Evolutionary conservation across 306 rosid genomes (phyloP).

Genomic region (Lagenaria siceraria): DNA sequence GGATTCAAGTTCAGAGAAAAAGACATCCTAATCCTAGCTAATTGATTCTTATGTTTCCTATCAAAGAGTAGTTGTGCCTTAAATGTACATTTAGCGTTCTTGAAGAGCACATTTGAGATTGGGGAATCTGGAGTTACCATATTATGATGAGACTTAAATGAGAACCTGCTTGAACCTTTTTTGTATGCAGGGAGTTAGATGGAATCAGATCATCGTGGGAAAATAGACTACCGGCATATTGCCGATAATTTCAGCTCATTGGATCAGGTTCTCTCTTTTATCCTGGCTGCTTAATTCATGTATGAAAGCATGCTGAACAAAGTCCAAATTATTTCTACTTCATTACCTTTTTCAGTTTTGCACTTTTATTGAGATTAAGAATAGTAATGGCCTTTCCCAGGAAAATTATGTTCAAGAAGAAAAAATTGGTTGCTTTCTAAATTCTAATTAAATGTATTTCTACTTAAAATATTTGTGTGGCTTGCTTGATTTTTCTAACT

Average conservation of each 20-base stretch:
- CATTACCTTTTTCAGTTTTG: neutral
- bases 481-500: neutral
- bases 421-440: neutral
- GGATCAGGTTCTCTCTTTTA: constrained; percentile 52
- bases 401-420: neutral
- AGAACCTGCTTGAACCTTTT: constrained; percentile 5
- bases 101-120: constrained; percentile 18
- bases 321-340: neutral
- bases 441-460: neutral
- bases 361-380: neutral
- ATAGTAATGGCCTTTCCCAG: neutral
- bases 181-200: constrained; percentile 9
- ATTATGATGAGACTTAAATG: constrained; percentile 20
- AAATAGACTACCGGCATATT: constrained; percentile 26
- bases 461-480: neutral
- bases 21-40: neutral
- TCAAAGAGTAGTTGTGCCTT: neutral
- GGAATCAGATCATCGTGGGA: constrained; percentile 16
- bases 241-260: constrained; percentile 66
- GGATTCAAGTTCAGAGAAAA: neutral
- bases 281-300: neutral
- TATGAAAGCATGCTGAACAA: neutral
- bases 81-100: neutral
- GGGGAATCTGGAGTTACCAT: constrained; percentile 40
- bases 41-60: neutral